phyloP scores from a whole-genome alignment of 2,329 filamentous ascomycete species.

The Parastagonospora nodorum region DNA sequence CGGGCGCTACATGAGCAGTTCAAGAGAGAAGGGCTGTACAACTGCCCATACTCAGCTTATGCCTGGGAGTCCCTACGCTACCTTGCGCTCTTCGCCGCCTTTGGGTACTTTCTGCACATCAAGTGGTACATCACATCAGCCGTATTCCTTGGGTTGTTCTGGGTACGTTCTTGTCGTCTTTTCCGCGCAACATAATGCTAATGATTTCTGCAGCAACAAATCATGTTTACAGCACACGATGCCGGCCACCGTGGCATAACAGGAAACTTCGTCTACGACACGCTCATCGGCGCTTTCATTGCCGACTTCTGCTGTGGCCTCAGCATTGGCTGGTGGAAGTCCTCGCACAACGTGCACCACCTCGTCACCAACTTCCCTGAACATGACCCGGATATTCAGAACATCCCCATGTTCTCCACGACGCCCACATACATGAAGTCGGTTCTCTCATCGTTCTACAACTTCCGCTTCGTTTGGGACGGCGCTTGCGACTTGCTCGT shows the following conservation, averaged over 20 bases:
- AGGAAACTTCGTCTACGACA: constrained; percentile 62
- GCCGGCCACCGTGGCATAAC: constrained; percentile 69
- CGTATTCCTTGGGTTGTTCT: constrained; percentile 65
- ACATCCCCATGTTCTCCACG: constrained; percentile 87
- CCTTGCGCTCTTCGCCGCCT: constrained; percentile 55
- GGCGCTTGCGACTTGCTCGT: constrained; percentile 71
- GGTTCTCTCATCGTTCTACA: constrained; percentile 81
- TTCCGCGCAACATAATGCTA: constrained; percentile 1
- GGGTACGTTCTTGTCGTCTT: constrained; percentile 49
- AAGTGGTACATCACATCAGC: constrained; percentile 65
- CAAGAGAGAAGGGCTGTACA: constrained; percentile 61
- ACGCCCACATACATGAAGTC: constrained; percentile 78
- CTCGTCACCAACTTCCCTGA: constrained; percentile 67
- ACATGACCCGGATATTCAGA: constrained; percentile 51
- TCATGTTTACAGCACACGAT: constrained; percentile 72
- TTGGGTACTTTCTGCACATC: constrained; percentile 52
- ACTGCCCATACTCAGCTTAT: constrained; percentile 64
- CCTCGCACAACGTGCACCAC: constrained; percentile 71
- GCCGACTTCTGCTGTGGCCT: constrained; percentile 70
- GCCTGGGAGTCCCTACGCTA: constrained; percentile 64
- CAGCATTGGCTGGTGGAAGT: constrained; percentile 73
- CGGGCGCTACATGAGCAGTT: constrained; percentile 61
- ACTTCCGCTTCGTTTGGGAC: constrained; percentile 79
- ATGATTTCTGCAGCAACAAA: constrained; percentile 59
- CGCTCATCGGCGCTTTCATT: constrained; percentile 65